Base-by-base conservation (phyloP, 208 protist species). In the Polymyxa betae region DNA sequence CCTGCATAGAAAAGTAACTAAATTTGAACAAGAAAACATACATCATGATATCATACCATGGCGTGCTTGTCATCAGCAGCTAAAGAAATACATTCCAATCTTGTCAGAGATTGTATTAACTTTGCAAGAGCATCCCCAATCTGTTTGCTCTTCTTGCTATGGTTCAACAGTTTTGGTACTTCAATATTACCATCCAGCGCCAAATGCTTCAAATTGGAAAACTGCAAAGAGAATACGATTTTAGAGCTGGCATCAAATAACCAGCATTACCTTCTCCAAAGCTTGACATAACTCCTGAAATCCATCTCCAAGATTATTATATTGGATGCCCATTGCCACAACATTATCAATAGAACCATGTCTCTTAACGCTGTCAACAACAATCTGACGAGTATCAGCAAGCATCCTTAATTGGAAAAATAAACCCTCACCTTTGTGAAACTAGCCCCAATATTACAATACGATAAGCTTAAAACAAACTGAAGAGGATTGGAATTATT, bases 111-210 rank as follows among this genome's bases (percentile, higher is more conserved):
- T n/a, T 82, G 72, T 12, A 82, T 45, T 43, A 82, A 16, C n/a
- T 82, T 82, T 5, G 40, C 72, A 43, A 82, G 10, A 82, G n/a
- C 72, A 43, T 82, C 72, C 12, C 72, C 72, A 20, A 82, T 43
- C n/a, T 82, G 72, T 35, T 35, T 5, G 72, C 72, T 40, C n/a
- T 82, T 82, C 72, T 82, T 82, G 72, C 72, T 82, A n/a, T 82
- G 72, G n/a, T 43, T 40, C 35, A 82, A 35, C 72, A 82, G 72
- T 20, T 35, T 5, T 5, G 72, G 72, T 5, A 82, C 10, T n/a
- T 43, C 35, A 5, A 82, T n/a, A n/a, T 82, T 82, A n/a, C 72
- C 72, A 43, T 82, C 72, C n/a, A 82, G 35, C 72, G 72, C n/a
- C n/a, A 82, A 82, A 82, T 82, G 72, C 40, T n/a, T 5, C 72